Conservation (phyloP, 129 eudicot species). For the Mikania micrantha region DNA sequence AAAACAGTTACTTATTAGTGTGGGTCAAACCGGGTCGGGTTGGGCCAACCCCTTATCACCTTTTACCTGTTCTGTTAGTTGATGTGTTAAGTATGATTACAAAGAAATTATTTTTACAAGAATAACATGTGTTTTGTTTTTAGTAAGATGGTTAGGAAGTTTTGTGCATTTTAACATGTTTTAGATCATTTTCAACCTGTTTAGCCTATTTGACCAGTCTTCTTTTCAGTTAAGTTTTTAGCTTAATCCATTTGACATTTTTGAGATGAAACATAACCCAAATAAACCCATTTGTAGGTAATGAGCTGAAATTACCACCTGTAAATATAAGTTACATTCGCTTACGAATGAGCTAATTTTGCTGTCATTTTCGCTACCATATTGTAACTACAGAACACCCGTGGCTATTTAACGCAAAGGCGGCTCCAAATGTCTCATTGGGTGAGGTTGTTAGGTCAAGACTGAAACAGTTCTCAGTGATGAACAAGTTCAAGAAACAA, state of each 20-base stretch:
- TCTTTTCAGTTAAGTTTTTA: background rate
- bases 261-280: constrained; percentile 1
- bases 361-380: background rate
- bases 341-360: background rate
- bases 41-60: background rate
- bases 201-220: background rate
- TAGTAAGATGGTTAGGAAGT: background rate
- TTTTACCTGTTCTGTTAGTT: background rate
- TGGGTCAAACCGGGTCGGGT: background rate
- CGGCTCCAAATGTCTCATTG: constrained; percentile 78
- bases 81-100: background rate
- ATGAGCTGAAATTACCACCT: background rate
- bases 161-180: background rate
- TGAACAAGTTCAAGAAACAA: constrained; percentile 80
- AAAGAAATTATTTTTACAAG: background rate
- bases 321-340: background rate
- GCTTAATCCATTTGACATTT: background rate
- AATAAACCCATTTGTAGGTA: background rate
- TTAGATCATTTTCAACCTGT: background rate
- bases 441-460: constrained; percentile 91
- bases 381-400: constrained; percentile 57
- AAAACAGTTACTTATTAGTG: background rate
- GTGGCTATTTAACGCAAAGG: constrained; percentile 60
- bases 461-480: constrained; percentile 75
- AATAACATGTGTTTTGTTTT: too few species aligned